Base-by-base conservation (phyloP, 176 grass and related monocot species). In the Cenchrus fungigraminus region DNA sequence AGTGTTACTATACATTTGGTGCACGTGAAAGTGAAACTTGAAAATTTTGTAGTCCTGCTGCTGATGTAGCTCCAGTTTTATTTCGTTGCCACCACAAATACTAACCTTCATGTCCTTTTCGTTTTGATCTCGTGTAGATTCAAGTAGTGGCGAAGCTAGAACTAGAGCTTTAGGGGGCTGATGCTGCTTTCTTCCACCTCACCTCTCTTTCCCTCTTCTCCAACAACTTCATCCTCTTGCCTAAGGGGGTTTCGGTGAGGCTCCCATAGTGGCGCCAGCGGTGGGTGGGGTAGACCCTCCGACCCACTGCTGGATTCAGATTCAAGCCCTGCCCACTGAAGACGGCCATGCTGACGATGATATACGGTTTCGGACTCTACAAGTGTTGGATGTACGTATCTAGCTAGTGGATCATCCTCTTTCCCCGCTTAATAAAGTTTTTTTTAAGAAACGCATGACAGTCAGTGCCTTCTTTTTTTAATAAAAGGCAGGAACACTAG, bases 381-480 rank as follows among this genome's bases (percentile, higher is more conserved):
- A 97, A 97, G 86, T 97, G 95, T 92, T 97, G 95, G 95, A 92
- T 69, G 90, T 97, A 92, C 57, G 89, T 97, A 88, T 25, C 22
- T 25, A 92, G 84, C 92, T 94, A 92, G 95, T 72, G 46, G 43
- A 34, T 17, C 46, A 0, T 54, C 65, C 14, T 37, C 45, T 47
- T 16, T n/a, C 67, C 67, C 0, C 13, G 47, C 10, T n/a, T 73
- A 83, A 12, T 46, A 8, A 49, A 49, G 10, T 13, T 74, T 25
- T 25, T n/a, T 25, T 79, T 25, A 78, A 55, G 72, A 46, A 65
- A 82, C 56, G 64, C 68, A 8, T 68, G 73, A 46, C n/a, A 79
- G 43, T n/a, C n/a, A 25, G 22, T n/a, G 22, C 22, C 22, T 25
- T 25, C 22, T 25, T 25, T 25, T 25, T 25, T 25, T 25, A 25